Evolutionary conservation across 352 stramenopile species (phyloP).

Genomic region (Phytopythium litorale): DNA sequence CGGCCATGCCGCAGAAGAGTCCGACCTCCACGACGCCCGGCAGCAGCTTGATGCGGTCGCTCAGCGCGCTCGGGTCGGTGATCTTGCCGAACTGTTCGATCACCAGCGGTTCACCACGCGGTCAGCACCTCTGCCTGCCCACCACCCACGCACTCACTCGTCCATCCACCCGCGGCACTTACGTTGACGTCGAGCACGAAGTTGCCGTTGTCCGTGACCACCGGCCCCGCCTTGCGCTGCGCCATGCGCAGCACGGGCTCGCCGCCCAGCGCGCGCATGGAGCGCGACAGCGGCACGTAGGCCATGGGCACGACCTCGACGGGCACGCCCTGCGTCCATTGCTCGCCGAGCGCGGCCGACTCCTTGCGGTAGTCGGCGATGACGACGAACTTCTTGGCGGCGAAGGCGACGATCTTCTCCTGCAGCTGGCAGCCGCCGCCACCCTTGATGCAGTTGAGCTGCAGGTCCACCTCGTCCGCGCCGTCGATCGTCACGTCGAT

Average conservation of each 20-base stretch:
- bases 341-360: constrained; percentile 76
- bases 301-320: constrained; percentile 98
- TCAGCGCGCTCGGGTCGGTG: constrained; percentile 56
- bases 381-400: constrained; percentile 97
- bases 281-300: constrained; percentile 92
- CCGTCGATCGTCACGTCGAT: constrained; percentile 99
- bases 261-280: constrained; percentile 52
- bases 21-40: constrained; percentile 88
- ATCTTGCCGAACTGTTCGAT: constrained; percentile 63
- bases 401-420: constrained; percentile 93
- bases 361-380: constrained; percentile 95
- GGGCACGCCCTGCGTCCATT: constrained; percentile 90
- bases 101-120: neutral
- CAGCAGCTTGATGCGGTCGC: constrained; percentile 70
- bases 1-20: constrained; percentile 86
- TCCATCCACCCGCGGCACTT: neutral
- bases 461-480: constrained; percentile 96
- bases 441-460: constrained; percentile 98
- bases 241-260: constrained; percentile 75
- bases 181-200: constrained; percentile 88
- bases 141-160: neutral
- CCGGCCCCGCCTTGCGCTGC: constrained; percentile 92
- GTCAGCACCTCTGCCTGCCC: neutral
- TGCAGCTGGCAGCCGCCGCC: constrained; percentile 94
- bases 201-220: constrained; percentile 97